Base-by-base conservation (phyloP, 179 eudicot species). In the Corrigiola litoralis region DNA sequence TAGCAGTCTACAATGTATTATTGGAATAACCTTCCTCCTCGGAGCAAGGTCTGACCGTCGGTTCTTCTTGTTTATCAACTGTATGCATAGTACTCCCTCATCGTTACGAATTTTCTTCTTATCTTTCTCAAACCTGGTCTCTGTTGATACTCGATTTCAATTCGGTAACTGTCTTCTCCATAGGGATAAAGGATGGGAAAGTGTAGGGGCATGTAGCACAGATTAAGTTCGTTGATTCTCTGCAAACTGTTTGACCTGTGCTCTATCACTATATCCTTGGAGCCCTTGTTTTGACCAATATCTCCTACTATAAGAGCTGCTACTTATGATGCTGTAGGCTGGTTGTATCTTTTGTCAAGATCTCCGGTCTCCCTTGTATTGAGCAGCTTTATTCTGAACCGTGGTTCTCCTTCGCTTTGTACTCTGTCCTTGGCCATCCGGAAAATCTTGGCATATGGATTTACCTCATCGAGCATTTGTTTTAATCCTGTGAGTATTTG, bases 141-240 rank as follows among this genome's bases (percentile, higher is more conserved):
- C 17, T 20, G 27, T 42, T 37, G 4, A 13, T 17, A n/a, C 1
- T 0, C 4, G 28, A 61, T 61, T 3, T 44, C 28, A 1, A n/a
- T 4, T 4, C 45, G 40, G 14, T n/a, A 60, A 1, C 50, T 51
- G 42, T 60, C 65, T 42, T 41, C 51, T 1, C 65, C 65, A 25
- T 61, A 31, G 3, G 72, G 44, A 42, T 61, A 69, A 5, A 61
- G 61, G n/a, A 61, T 20, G 3, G 73, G 72, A 21, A 51, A 69
- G 10, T 69, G 67, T 6, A 28, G 14, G 4, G 36, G 51, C 45
- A 61, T 52, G 27, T 36, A 53, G 0, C 37, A 61, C 13, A 61
- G 73, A 32, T 61, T 44, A 10, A 9, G 3, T 20, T 49, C 61
- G 16, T 33, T 40, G 28, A 49, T 51, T 2, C 42, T 8, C 50